phyloP scores from a whole-genome alignment of 1,284 basidiomycete genomes.

The Sanguinoderma infundibulare region DNA sequence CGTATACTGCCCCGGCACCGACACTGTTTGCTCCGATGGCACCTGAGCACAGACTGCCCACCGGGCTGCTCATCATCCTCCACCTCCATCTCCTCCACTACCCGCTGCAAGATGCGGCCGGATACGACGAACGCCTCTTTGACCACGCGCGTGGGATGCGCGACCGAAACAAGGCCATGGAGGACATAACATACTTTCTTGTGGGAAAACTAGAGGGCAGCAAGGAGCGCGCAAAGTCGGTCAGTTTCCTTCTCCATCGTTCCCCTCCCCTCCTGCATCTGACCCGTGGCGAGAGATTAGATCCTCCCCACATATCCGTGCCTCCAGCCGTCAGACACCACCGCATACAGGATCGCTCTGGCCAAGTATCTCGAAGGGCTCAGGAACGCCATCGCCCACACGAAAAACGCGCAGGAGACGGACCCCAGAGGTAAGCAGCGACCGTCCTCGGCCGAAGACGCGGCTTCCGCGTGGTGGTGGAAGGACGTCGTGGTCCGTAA shows the following conservation, averaged over 20 bases:
- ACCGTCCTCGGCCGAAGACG: slow-evolving; percentile 6
- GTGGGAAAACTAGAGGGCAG: slow-evolving; percentile 47
- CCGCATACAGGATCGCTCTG: slow-evolving; percentile 52
- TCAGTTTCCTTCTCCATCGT: slow-evolving; percentile 22
- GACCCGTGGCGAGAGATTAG: slow-evolving; percentile 30
- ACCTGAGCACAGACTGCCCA: slow-evolving; percentile 15
- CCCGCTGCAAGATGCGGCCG: slow-evolving; percentile 44
- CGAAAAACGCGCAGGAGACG: slow-evolving; percentile 23
- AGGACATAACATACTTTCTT: slow-evolving; percentile 55
- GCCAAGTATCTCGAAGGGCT: slow-evolving; percentile 53
- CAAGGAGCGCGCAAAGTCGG: slow-evolving; percentile 39
- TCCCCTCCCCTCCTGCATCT: not conserved
- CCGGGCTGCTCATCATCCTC: slow-evolving; percentile 46
- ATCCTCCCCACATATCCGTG: slow-evolving; percentile 55
- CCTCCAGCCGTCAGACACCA: slow-evolving; percentile 49
- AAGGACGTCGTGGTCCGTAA: slow-evolving; percentile 56
- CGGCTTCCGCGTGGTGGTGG: slow-evolving; percentile 50
- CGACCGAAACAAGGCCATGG: slow-evolving; percentile 54
- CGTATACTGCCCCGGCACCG: not conserved
- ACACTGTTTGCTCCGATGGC: not conserved
- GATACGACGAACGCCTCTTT: slow-evolving; percentile 54
- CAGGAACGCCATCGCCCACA: slow-evolving; percentile 42
- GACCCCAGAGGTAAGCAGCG: slow-evolving; percentile 17
- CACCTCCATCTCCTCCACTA: slow-evolving; percentile 56
- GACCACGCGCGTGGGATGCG: slow-evolving; percentile 48